These are phyloP conservation scores for Actinomortierella ambigua DNA, from an alignment of 371 early-diverging fungal species.

Conservation along the genomic window DNA sequence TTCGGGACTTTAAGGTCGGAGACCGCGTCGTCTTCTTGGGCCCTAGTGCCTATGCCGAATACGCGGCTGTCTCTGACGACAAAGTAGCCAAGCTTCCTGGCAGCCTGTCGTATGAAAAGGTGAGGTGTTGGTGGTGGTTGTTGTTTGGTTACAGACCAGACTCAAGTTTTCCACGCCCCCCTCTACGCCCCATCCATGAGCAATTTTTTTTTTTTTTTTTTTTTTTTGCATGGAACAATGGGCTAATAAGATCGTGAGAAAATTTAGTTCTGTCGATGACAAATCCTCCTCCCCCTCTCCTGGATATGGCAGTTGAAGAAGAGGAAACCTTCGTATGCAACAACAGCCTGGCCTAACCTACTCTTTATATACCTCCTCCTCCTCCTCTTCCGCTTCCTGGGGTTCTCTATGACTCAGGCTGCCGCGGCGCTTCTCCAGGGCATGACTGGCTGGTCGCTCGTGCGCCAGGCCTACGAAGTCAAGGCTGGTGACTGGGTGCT, in stretches of 20 bases:
- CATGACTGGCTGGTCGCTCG: conserved; percentile 83
- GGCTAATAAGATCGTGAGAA: no score
- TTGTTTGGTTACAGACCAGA: no score
- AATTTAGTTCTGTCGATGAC: no score
- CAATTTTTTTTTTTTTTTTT: no score
- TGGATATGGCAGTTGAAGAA: no score
- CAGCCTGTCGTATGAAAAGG: conserved; percentile 59
- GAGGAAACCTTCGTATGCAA: no score
- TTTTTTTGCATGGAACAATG: not conserved
- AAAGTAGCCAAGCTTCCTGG: conserved; percentile 60
- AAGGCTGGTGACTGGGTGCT: conserved; percentile 80
- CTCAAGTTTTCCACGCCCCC: no score
- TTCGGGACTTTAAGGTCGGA: conserved; percentile 73
- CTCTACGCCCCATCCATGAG: no score
- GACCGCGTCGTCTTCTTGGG: conserved; percentile 84
- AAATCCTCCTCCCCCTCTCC: no score
- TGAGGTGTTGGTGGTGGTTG: not conserved
- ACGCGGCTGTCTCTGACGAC: conserved; percentile 57
- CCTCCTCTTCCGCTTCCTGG: not conserved
- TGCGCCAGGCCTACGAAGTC: conserved; percentile 75
- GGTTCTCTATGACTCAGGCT: conserved; percentile 30
- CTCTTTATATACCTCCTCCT: no score
- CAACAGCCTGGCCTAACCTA: no score
- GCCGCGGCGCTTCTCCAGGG: conserved; percentile 77
- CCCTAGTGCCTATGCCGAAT: conserved; percentile 79